Base-by-base conservation (phyloP, 139 green algal genomes). In the Ettlia oleoabundans region DNA sequence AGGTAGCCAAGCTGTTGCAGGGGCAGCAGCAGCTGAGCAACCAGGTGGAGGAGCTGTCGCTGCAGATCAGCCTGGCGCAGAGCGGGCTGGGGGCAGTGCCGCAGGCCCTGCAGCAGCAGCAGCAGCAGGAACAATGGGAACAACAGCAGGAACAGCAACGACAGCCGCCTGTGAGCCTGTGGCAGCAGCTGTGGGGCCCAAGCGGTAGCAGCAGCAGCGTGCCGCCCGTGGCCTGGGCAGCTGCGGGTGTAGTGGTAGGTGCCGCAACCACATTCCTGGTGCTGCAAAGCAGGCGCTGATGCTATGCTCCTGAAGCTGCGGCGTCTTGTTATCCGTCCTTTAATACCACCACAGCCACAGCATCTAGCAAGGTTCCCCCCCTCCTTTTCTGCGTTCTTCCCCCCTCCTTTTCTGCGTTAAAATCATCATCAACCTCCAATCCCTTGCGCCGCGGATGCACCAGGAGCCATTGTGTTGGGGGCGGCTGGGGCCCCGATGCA, bases 21-120 rank as follows among this genome's bases (percentile, higher is more conserved):
- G 84, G 83, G 33, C 83, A 87, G 69, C 51, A 62, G 65, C 40
- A 71, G 66, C 81, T 87, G 37, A 84, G 75, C 71, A 80, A 65
- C 33, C 83, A 87, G 74, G 47, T 87, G 53, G 83, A 87, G 55
- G 83, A 87, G 51, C 67, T 87, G 28, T 35, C 83, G 3, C 43
- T 86, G 38, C 82, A 86, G 64, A 65, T 86, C 10, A 61, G 82
- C 72, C 73, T 86, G 61, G 40, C 62, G 30, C 73, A 83, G 64
- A 65, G 47, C 35, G 67, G 52, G 62, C 52, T 78, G 37, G 67
- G 40, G 24, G 67, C 38, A 13, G 62, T 76, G 68, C 52, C 67
- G 15, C 32, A 13, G 5, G 47, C 65, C 1, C 41, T 43, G 66
- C 77, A 75, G 51, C 38, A 58, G 71, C 7, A n/a, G 32, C n/a